phyloP scores from a whole-genome alignment of 768 basidiomycete genomes.

The Suillus ampliporus region DNA sequence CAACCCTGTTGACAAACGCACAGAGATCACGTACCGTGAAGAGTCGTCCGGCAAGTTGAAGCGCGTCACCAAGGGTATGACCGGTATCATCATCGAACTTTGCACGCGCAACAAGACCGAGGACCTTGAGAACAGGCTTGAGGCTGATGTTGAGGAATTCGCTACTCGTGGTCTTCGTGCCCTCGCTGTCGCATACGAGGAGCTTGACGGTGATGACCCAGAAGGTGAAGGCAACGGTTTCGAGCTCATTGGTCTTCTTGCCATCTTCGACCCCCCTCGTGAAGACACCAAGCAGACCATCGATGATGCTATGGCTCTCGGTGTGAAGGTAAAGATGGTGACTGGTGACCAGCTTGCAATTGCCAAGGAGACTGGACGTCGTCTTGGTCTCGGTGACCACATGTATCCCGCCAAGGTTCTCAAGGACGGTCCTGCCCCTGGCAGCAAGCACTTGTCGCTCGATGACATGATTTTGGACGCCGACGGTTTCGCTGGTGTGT shows the following conservation, averaged over 20 bases:
- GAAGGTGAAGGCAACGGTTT: constrained; percentile 96
- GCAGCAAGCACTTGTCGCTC: constrained; percentile 79
- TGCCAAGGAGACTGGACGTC: constrained; percentile 98
- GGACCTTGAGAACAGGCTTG: constrained; percentile 87
- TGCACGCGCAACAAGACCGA: constrained; percentile 98
- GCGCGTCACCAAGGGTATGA: constrained; percentile 99
- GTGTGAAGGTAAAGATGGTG: constrained; percentile 99
- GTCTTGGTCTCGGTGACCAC: constrained; percentile 97
- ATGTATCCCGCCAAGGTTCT: constrained; percentile 99
- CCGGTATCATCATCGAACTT: constrained; percentile 96
- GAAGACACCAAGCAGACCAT: constrained; percentile 99
- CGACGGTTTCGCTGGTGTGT: constrained; percentile 98
- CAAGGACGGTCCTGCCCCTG: constrained; percentile 92
- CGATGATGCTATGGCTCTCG: constrained; percentile 93
- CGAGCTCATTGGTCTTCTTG: constrained; percentile 94
- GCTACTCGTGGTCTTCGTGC: constrained; percentile 95
- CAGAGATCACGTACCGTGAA: constrained; percentile 97
- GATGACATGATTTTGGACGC: constrained; percentile 99
- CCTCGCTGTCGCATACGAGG: constrained; percentile 94
- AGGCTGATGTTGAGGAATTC: constrained; percentile 95
- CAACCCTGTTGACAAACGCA: constrained; percentile 99
- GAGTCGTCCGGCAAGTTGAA: constrained; percentile 94
- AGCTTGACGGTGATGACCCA: constrained; percentile 79
- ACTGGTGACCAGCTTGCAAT: constrained; percentile 99
- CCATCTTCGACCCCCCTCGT: constrained; percentile 98